These are phyloP conservation scores for Imleria badia DNA, from an alignment of 768 basidiomycete genomes.

Conservation along the genomic window DNA sequence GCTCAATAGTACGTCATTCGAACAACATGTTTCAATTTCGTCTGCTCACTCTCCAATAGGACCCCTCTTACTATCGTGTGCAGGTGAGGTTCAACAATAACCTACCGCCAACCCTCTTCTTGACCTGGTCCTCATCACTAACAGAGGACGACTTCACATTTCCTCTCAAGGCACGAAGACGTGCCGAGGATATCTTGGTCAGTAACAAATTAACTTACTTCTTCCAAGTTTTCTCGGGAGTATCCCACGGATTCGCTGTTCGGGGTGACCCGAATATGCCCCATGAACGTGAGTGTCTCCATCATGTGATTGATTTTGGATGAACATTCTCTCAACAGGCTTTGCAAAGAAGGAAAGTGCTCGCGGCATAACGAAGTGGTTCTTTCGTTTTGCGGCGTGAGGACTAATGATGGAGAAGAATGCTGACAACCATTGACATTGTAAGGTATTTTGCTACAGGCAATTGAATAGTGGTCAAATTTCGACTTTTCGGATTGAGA, in stretches of 20 bases:
- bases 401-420: not conserved
- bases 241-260: slow-evolving; percentile 33
- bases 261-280: slow-evolving; percentile 20
- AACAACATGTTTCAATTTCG: not conserved
- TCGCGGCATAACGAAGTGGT: slow-evolving; percentile 48
- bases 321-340: slow-evolving; percentile 31
- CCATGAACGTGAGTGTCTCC: slow-evolving; percentile 14
- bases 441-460: not conserved
- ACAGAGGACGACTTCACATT: slow-evolving; percentile 54
- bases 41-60: slow-evolving; percentile 9
- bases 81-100: slow-evolving; percentile 15
- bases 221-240: slow-evolving; percentile 53
- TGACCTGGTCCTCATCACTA: not conserved
- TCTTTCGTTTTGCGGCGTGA: slow-evolving; percentile 38
- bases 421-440: not conserved
- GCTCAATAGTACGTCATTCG: slow-evolving; percentile 40
- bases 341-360: slow-evolving; percentile 63
- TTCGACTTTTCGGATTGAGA: not conserved
- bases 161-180: slow-evolving; percentile 47
- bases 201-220: slow-evolving; percentile 49
- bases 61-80: slow-evolving; percentile 27
- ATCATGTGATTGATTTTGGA: not conserved
- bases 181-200: slow-evolving; percentile 54
- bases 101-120: not conserved
- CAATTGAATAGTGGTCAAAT: not conserved